These are phyloP conservation scores for Lagerstroemia speciosa DNA, from an alignment of 345 rosid species.

Conservation along the genomic window DNA sequence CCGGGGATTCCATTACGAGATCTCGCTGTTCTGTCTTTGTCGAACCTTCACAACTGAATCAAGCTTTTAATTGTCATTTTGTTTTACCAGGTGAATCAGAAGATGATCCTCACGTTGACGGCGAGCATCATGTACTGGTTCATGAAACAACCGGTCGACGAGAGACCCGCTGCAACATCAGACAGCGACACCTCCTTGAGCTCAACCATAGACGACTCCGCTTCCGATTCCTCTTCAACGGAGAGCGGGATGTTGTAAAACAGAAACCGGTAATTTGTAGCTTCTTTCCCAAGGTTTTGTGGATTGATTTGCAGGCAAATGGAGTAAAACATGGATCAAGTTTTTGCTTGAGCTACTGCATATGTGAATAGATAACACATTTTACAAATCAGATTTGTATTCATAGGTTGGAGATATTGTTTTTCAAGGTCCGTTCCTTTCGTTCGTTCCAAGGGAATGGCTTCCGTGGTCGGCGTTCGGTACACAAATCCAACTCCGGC, in stretches of 20 bases:
- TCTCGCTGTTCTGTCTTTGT: too few relatives aligned
- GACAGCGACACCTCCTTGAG: constrained; percentile 50
- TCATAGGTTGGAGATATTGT: too few relatives aligned
- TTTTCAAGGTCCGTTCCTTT: too few relatives aligned
- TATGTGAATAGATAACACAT: constrained; percentile 22
- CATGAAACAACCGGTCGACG: constrained; percentile 71
- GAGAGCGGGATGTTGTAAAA: constrained; percentile 35
- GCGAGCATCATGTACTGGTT: constrained; percentile 93
- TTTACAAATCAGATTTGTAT: too few relatives aligned
- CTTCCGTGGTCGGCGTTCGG: too few relatives aligned
- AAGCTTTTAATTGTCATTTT: too few relatives aligned
- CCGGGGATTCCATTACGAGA: too few relatives aligned
- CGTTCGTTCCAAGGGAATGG: too few relatives aligned
- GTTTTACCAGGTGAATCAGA: constrained; percentile 72
- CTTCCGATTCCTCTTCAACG: constrained; percentile 64
- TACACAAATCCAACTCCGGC: too few relatives aligned
- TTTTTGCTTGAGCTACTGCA: constrained; percentile 29
- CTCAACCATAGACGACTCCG: constrained; percentile 76
- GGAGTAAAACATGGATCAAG: constrained; percentile 11
- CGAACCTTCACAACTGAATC: background rate
- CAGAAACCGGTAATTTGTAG: background rate
- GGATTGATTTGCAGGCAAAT: background rate
- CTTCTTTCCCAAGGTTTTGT: background rate
- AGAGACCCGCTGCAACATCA: constrained; percentile 45
- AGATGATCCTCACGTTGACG: constrained; percentile 90